These are phyloP conservation scores for Crithidia fasciculata DNA, from an alignment of 208 protist species.

Conservation along the genomic window DNA sequence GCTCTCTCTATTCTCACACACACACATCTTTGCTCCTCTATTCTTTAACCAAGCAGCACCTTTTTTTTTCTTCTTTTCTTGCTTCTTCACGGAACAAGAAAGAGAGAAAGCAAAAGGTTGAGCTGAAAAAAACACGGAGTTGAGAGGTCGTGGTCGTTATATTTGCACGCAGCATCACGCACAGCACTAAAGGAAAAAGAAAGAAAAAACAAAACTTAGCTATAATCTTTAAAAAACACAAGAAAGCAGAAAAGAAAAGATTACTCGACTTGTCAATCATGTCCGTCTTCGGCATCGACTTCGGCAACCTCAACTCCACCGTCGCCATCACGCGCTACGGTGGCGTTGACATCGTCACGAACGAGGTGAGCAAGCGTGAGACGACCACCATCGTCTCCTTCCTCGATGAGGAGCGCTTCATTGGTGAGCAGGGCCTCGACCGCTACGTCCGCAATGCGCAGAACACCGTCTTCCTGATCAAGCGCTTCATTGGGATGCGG, in stretches of 20 bases:
- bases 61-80: too few species aligned
- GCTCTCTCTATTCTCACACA: too few species aligned
- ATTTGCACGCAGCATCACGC: too few species aligned
- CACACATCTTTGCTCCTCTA: too few species aligned
- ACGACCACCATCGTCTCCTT: conserved; percentile 93
- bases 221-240: conserved; percentile 5
- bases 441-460: conserved; percentile 83
- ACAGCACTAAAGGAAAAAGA: neutral
- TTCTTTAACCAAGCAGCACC: too few species aligned
- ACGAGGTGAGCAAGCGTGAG: conserved; percentile 90
- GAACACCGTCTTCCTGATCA: conserved; percentile 88
- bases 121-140: too few species aligned
- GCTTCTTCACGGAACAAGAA: too few species aligned
- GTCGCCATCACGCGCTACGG: conserved; percentile 88
- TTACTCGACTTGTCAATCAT: conserved; percentile 32
- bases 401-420: conserved; percentile 83
- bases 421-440: conserved; percentile 88
- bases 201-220: neutral
- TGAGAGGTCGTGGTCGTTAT: too few species aligned
- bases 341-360: conserved; percentile 91
- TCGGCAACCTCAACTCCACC: conserved; percentile 90
- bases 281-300: conserved; percentile 94
- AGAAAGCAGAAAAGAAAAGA: neutral
- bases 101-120: too few species aligned
- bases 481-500: conserved; percentile 89